Evolutionary conservation across 2,329 filamentous ascomycete species (phyloP), one percentile per base, ranked within the genome.

Genomic region (Akanthomyces muscarius): DNA sequence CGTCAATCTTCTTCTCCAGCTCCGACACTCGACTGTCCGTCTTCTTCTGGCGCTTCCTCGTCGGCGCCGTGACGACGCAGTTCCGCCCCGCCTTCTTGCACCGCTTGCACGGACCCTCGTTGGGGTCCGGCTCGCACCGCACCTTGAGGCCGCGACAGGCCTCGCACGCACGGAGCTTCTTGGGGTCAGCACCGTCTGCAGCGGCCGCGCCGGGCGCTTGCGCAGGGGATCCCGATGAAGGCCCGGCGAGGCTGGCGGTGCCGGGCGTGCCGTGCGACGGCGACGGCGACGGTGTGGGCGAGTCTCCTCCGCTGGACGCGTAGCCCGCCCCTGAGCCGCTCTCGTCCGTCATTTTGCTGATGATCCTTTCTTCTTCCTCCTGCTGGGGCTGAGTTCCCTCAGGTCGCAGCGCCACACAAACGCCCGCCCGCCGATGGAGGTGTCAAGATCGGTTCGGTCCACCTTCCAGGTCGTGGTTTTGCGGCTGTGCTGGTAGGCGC

Each of bases 1-100:
- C 90, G 78, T 97, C 92, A 66, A 97, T 94, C 79, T 96, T 96
- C 80, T 89, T 92, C 80, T 97, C 92, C 58, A 97, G 81, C 78
- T 97, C 92, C 10, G 92, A 89, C 14, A 97, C 92, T 58, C 92
- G 84, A 67, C 87, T 94, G 73, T 96, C 93, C 61, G 91, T 92
- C 81, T 96, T 96, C 80, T 94, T 96, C 78, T 94, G 91, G 51
- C 92, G 83, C 77, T 96, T 96, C 47, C 91, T 74, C 36, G 81
- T 85, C 16, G 84, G 91, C 66, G 87, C 85, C 1, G 91, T 96
- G 65, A 93, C 88, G 47, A 93, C 78, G 72, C 92, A 96, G 66
- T 81, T 81, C 44, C 92, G 81, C n/a, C 87, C 86, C 3, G 91
- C 90, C 76, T 96, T 96, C 57, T 85, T 84, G 73, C 92, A 97